Base-by-base conservation (phyloP, 805 yeast species). In the Teunomyces tritomae region DNA sequence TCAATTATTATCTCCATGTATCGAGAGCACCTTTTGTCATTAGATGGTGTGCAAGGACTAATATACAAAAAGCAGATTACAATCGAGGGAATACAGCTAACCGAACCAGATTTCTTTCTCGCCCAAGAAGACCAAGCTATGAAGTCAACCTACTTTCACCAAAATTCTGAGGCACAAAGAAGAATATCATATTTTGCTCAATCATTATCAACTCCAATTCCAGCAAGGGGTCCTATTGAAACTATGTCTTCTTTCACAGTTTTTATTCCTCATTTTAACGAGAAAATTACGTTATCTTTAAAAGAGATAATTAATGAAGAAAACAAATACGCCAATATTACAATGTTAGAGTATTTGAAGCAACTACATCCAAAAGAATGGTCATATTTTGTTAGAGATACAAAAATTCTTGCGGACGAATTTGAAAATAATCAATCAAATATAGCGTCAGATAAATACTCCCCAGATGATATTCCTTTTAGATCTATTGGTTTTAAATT, bases 331-430 rank as follows among this genome's bases (percentile, higher is more conserved):
- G 24, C 82, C 1, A 77, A 73, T 50, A 59, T 78, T 1, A 71
- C 96, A 0, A 65, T 87, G n/a, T 68, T 89, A 30, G 96, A 89
- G 55, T 89, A 89, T 59, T 71, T 89, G 56, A 87, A 88, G 57
- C 78, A 79, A 45, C 71, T 89, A 45, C 82, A 85, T 59, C 84
- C 86, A 0, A 68, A 72, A 8, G 96, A 90, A 55, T 89, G 97
- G 97, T 80, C 79, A 5, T 77, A 80, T 46, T 90, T 87, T 71
- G 92, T 88, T 1, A 74, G 79, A 43, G 95, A 88, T 62, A 80
- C 91, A 0, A 87, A 87, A 58, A 63, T 82, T 26, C 48, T 63
- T n/a, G 20, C n/a, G 33, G 17, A 28, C 28, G 8, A 16, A 35
- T 8, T 27, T 24, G 32, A 33, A 14, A 26, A 37, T 28, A 37